These are phyloP conservation scores for Apiotrichum mycotoxinovorans DNA, from an alignment of 1,284 basidiomycete species.

Conservation along the genomic window DNA sequence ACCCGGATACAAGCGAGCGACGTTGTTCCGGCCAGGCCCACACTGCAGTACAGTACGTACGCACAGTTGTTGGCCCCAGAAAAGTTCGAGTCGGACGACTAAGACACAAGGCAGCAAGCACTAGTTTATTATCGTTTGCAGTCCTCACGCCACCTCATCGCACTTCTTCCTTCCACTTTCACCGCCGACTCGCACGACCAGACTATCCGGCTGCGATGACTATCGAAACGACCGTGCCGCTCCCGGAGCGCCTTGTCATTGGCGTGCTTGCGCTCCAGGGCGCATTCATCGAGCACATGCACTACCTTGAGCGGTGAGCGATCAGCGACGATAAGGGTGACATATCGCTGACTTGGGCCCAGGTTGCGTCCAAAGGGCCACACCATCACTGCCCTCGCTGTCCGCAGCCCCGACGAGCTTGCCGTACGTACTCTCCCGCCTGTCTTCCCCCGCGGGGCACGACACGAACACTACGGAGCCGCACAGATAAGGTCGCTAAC, in stretches of 20 bases:
- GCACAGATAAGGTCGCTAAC: background rate
- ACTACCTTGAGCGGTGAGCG: constrained; percentile 42
- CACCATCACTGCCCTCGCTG: constrained; percentile 51
- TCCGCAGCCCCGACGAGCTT: constrained; percentile 75
- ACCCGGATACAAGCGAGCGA: too few species aligned
- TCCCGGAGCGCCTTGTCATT: constrained; percentile 8
- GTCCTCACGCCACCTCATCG: too few species aligned
- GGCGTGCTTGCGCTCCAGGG: constrained; percentile 71
- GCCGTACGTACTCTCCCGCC: constrained; percentile 31
- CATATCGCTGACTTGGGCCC: background rate
- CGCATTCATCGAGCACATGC: constrained; percentile 80
- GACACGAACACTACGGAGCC: background rate
- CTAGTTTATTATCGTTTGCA: too few species aligned
- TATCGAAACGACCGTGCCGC: background rate
- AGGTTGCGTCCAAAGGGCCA: constrained; percentile 29
- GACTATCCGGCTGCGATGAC: too few species aligned
- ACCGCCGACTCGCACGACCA: too few species aligned
- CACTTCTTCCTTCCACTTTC: background rate
- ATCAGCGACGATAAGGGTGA: background rate
- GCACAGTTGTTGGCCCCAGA: too few species aligned
- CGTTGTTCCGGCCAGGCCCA: too few species aligned
- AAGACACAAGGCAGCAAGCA: too few species aligned
- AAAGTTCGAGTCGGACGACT: too few species aligned
- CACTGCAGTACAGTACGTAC: too few species aligned
- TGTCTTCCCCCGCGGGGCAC: background rate